Evolutionary conservation across 345 rosid genomes (phyloP).

Genomic region (Dipteronia dyeriana): DNA sequence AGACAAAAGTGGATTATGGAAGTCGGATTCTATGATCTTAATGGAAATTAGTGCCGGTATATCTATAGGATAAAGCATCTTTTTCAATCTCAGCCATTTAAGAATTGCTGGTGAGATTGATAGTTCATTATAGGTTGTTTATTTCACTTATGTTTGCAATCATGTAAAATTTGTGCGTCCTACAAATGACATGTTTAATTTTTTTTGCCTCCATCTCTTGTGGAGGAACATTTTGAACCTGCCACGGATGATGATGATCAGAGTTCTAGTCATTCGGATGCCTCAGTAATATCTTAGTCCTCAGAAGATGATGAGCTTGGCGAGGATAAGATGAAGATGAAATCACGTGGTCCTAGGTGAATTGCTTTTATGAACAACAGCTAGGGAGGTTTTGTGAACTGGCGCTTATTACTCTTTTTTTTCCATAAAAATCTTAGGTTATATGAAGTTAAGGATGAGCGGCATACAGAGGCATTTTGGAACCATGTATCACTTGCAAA

Average conservation of each 20-base stretch:
- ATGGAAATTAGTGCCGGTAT: not conserved
- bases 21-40: not conserved
- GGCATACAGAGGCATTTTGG: slow-evolving; percentile 83
- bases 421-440: slow-evolving; percentile 40
- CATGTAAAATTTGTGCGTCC: not conserved
- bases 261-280: slow-evolving; percentile 54
- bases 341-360: slow-evolving; percentile 68
- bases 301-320: slow-evolving; percentile 52
- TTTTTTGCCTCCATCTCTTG: slow-evolving; percentile 38
- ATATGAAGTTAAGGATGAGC: slow-evolving; percentile 82
- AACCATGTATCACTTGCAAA: slow-evolving; percentile 56
- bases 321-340: slow-evolving; percentile 40
- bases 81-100: not conserved
- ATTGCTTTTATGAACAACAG: not conserved
- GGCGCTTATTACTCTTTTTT: not conserved
- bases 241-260: slow-evolving; percentile 49
- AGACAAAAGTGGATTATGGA: not conserved
- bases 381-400: not conserved
- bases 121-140: not conserved
- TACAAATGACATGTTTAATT: not conserved
- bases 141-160: not conserved
- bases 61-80: not conserved
- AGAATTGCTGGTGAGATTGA: not conserved
- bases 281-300: slow-evolving; percentile 36
- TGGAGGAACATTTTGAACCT: slow-evolving; percentile 88